Percentiles rank a stretch among this genome's conserved stretches.
Evolutionary conservation across 192 early-diverging fungal species (phyloP).

Genomic region (Pilobolus umbonatus): DNA sequence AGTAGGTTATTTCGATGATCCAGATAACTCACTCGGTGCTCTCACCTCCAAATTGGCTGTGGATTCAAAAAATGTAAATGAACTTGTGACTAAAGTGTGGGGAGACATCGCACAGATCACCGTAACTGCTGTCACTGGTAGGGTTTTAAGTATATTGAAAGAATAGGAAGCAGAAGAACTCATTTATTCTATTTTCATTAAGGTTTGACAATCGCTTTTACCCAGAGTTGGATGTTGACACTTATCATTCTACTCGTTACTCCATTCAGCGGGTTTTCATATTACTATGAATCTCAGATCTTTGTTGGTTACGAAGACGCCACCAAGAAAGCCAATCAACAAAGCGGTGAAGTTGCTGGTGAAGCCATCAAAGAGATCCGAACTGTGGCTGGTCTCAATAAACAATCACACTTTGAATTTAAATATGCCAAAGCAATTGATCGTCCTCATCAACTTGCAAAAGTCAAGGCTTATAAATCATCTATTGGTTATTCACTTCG

Average conservation of each 20-base stretch:
- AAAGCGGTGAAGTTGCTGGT: slow-evolving; percentile 74
- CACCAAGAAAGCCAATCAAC: slow-evolving; percentile 72
- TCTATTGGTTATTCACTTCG: slow-evolving; percentile 74
- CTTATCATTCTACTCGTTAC: slow-evolving; percentile 63
- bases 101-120: slow-evolving; percentile 33
- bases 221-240: slow-evolving; percentile 75
- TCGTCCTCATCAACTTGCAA: slow-evolving; percentile 63
- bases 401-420: slow-evolving; percentile 64
- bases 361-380: slow-evolving; percentile 84
- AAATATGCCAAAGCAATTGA: slow-evolving; percentile 59
- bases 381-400: slow-evolving; percentile 78
- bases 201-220: slow-evolving; percentile 61
- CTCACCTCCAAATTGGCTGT: slow-evolving; percentile 75
- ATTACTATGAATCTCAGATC: slow-evolving; percentile 48
- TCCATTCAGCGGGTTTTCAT: slow-evolving; percentile 55
- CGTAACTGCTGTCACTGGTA: slow-evolving; percentile 32
- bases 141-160: background rate
- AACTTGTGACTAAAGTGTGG: slow-evolving; percentile 53
- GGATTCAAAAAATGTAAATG: slow-evolving; percentile 61
- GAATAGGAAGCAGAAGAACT: background rate
- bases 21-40: slow-evolving; percentile 71
- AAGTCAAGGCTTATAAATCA: slow-evolving; percentile 57
- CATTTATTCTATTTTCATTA: background rate
- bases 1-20: slow-evolving; percentile 80
- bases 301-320: slow-evolving; percentile 56